Conservation (phyloP, 1,139 yeast genomes). For the Debaryomyces psychrophilus region DNA sequence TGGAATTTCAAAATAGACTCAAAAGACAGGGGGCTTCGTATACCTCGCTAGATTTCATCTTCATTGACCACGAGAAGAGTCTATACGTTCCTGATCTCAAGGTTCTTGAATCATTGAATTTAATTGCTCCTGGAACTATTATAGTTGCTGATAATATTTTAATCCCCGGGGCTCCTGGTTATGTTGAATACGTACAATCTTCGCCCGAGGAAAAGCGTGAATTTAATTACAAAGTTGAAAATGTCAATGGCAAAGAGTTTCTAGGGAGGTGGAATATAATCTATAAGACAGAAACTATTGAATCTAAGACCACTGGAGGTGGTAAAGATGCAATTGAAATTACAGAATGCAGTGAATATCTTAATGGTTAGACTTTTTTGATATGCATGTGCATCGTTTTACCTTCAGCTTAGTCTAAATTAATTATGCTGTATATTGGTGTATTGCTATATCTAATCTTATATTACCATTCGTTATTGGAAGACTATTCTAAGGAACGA, state of each 20-base stretch:
- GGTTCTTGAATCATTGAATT: constrained; percentile 41
- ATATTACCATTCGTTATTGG: neutral
- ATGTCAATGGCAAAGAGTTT: constrained; percentile 32
- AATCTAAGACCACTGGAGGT: constrained; percentile 15
- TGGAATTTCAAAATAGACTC: constrained; percentile 26
- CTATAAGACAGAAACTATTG: constrained; percentile 36
- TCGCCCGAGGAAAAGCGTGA: constrained; percentile 41
- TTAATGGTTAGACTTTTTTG: constrained; percentile 21
- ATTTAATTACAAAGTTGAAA: constrained; percentile 27
- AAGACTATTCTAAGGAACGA: too few relatives aligned
- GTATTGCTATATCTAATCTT: neutral
- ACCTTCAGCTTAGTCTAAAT: neutral
- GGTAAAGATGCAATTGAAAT: constrained; percentile 35
- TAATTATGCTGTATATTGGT: neutral
- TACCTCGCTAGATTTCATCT: constrained; percentile 35
- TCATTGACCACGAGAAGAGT: constrained; percentile 47
- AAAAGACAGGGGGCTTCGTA: constrained; percentile 11
- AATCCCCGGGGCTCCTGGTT: constrained; percentile 44
- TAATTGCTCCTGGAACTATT: constrained; percentile 44
- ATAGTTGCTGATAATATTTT: constrained; percentile 45
- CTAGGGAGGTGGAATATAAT: constrained; percentile 50
- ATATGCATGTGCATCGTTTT: neutral
- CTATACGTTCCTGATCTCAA: constrained; percentile 47
- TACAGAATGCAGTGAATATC: constrained; percentile 29
- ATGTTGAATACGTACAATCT: constrained; percentile 39